These are phyloP conservation scores for Colletotrichum incanum DNA, from an alignment of 2,329 filamentous ascomycete species.

Conservation along the genomic window DNA sequence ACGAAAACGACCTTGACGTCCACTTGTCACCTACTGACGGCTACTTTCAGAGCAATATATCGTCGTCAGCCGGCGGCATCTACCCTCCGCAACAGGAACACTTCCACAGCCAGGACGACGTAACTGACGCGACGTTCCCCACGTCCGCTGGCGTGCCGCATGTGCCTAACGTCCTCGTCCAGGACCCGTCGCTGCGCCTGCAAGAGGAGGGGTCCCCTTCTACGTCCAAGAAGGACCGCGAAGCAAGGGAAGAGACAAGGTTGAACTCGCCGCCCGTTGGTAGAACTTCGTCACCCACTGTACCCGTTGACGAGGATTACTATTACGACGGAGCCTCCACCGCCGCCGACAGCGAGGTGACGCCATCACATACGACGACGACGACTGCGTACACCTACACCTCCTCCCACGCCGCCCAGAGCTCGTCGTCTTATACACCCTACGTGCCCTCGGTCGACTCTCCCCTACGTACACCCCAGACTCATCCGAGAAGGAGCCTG, in stretches of 20 bases:
- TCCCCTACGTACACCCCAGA: constrained; percentile 39
- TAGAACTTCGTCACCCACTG: constrained; percentile 24
- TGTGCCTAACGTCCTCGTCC: constrained; percentile 65
- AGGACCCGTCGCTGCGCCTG: constrained; percentile 63
- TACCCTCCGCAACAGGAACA: constrained; percentile 45
- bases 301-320: constrained; percentile 1
- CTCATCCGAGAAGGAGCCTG: constrained; percentile 38
- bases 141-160: constrained; percentile 57
- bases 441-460: constrained; percentile 32
- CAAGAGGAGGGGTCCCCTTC: constrained; percentile 49
- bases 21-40: constrained; percentile 66
- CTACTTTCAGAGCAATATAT: constrained; percentile 61
- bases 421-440: constrained; percentile 43
- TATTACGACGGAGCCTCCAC: constrained; percentile 33
- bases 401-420: constrained; percentile 13
- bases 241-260: constrained; percentile 60
- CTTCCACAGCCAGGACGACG: constrained; percentile 30
- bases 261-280: constrained; percentile 47
- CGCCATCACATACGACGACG: constrained; percentile 32
- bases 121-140: constrained; percentile 46
- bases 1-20: constrained; percentile 48
- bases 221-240: constrained; percentile 57
- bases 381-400: background rate
- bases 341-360: constrained; percentile 33
- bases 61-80: constrained; percentile 49